Evolutionary conservation across 78 protist genomes (phyloP), one percentile per base, ranked within the genome.

Genomic region (Reticulomyxa filosa): DNA sequence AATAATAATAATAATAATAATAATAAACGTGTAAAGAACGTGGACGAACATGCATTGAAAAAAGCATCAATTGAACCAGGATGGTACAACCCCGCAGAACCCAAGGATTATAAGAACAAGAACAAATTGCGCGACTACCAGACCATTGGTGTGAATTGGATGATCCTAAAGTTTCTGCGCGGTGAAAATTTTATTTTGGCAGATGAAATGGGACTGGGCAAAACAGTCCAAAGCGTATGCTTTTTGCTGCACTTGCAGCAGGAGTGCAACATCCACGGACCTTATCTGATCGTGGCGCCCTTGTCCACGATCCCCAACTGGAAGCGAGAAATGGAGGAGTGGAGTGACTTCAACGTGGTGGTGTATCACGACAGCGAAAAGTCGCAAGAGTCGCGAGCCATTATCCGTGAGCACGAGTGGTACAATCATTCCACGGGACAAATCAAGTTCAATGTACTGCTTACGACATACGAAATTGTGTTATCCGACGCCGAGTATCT

Each of bases 221-320:
- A 82, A 74, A 79, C 87, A 13, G 62, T 73, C 20, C 87, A 82
- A 66, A 27, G 53, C 38, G 52, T 37, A 26, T 26, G 53, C 13
- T 26, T 37, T 55, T 42, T 67, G 17, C 0, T 8, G 4, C 27
- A 27, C 33, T 53, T 55, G 52, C 3, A 1, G 62, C 1, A 3
- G 36, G 25, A n/a, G 26, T 35, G 55, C 25, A 25, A 53, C 7
- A 26, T 81, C 33, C 38, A 63, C 17, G 95, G 95, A 1, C 95
- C 95, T 17, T 83, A 74, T 56, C 71, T 89, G 38, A 82, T 89
- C 23, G 88, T 89, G 13, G 95, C 82, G 17, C 95, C 95, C 6
- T 74, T 85, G 30, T 74, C 81, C 17, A 73, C 80, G 6, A 17
- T 71, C 6, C 55, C 55, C 25, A 25, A 65, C 63, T 68, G 96